Evolutionary conservation across 371 early-diverging fungal species (phyloP), one percentile per base, ranked within the genome.

Genomic region (Apophysomyces variabilis): DNA sequence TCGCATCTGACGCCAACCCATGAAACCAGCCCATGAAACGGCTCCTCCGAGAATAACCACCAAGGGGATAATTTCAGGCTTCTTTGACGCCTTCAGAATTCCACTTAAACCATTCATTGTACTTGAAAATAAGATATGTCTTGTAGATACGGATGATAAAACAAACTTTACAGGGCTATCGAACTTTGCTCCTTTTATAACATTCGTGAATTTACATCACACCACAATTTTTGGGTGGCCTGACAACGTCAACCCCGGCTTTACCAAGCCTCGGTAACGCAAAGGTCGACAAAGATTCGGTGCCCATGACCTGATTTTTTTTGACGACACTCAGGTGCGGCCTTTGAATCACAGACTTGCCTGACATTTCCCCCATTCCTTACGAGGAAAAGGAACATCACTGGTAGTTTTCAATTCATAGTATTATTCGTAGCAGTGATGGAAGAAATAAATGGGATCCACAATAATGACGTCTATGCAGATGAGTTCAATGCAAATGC

Each of bases 41-140:
- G 81, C 78, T 56, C 64, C 58, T 37, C 68, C 62, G 12, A 80
- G 59, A 38, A 77, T 73, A 18, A 46, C 64, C 18, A 80, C 16
- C 12, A 80, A 60, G 18, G 78, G 81, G 38, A 61, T 62, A 45
- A 80, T 66, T 71, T 80, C 78, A 37, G 81, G 78, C 58, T 74
- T 66, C n/a, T 38, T 26, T 54, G 74, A 71, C 12, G 57, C 60
- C 57, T 66, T 71, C 26, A 80, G 9, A 64, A 80, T 77, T 18
- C 68, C 50, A 14, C 47, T 35, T n/a, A 72, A 12, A 44, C 39
- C 61, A 37, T 58, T 21, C 72, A 71, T 71, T 14, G 7, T 69
- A n/a, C 11, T 50, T 50, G 5, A 5, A 21, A 50, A 18, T 47
- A 47, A 41, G 16, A 9, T 18, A 50, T 50, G 21, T 50, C 21